These are phyloP conservation scores for Picea sitchensis DNA, from an alignment of 75 land plant genomes.

Conservation along the genomic window DNA sequence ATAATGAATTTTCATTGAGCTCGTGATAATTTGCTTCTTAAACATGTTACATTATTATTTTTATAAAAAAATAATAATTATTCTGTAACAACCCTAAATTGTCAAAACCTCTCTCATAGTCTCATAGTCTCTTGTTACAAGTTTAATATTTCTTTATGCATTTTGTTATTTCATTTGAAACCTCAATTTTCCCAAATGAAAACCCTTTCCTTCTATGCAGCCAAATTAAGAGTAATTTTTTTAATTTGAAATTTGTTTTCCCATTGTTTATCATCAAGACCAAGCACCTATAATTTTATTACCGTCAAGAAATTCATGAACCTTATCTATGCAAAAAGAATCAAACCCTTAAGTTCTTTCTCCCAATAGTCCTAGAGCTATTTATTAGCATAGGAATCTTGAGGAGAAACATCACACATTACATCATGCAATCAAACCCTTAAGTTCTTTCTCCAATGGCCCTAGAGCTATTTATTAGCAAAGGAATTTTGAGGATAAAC, in stretches of 20 bases:
- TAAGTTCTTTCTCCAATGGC: too few relatives aligned
- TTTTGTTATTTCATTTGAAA: not conserved
- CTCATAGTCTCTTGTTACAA: too few relatives aligned
- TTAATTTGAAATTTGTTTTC: not conserved
- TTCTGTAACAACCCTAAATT: too few relatives aligned
- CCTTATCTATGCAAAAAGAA: not conserved
- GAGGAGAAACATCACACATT: slow-evolving; percentile 27
- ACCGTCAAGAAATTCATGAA: not conserved
- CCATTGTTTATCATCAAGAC: not conserved
- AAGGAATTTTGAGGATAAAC: slow-evolving; percentile 13
- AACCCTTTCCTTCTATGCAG: not conserved
- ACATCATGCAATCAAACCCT: not conserved
- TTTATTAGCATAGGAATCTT: not conserved
- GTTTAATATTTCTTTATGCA: not conserved
- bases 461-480: not conserved
- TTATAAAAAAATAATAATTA: too few relatives aligned
- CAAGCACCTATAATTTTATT: not conserved
- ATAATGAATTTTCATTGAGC: too few relatives aligned
- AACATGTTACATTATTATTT: too few relatives aligned
- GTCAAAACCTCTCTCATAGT: too few relatives aligned
- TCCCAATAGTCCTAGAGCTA: not conserved
- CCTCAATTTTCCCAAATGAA: not conserved
- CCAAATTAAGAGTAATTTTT: not conserved
- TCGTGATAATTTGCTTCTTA: too few relatives aligned
- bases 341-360: slow-evolving; percentile 3